phyloP scores from a whole-genome alignment of 306 rosid genomes.

The Clitoria ternatea region DNA sequence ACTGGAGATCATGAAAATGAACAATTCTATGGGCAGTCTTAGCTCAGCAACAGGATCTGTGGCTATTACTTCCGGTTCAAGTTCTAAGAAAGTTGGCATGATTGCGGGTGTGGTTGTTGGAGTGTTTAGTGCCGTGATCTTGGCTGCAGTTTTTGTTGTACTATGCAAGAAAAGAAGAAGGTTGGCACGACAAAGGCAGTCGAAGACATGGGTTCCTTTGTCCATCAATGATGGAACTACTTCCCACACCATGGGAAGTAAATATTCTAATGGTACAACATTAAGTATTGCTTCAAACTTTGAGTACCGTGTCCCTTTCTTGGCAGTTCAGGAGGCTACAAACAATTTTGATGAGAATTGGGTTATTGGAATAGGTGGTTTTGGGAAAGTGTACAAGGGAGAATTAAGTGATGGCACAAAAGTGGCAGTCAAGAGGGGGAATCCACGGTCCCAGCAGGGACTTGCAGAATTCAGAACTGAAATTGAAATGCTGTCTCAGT shows the following conservation, averaged over 20 bases:
- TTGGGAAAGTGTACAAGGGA: slow-evolving; percentile 85
- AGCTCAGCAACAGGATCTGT: slow-evolving; percentile 25
- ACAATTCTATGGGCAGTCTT: slow-evolving; percentile 67
- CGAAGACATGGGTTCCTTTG: slow-evolving; percentile 73
- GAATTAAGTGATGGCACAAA: slow-evolving; percentile 64
- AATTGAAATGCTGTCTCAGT: slow-evolving; percentile 84
- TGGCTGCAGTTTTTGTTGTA: slow-evolving; percentile 42
- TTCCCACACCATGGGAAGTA: slow-evolving; percentile 79
- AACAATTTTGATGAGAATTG: slow-evolving; percentile 72
- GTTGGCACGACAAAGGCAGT: slow-evolving; percentile 40
- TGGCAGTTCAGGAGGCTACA: slow-evolving; percentile 70
- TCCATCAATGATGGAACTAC: slow-evolving; percentile 48
- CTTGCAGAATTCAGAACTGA: slow-evolving; percentile 82
- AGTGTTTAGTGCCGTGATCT: slow-evolving; percentile 36
- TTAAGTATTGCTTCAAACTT: slow-evolving; percentile 54
- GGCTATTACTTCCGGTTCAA: slow-evolving; percentile 30
- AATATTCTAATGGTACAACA: slow-evolving; percentile 64
- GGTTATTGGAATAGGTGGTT: slow-evolving; percentile 86
- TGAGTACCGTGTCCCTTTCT: slow-evolving; percentile 61
- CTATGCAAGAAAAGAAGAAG: slow-evolving; percentile 49
- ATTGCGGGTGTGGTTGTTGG: slow-evolving; percentile 64
- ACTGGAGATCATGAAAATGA: slow-evolving; percentile 88
- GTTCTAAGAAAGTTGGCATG: slow-evolving; percentile 47
- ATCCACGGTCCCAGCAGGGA: slow-evolving; percentile 81
- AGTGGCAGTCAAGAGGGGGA: slow-evolving; percentile 92